A percentile compares a stretch with the other conserved stretches of the same genome.
phyloP scores from a whole-genome alignment of 2,329 filamentous ascomycete species.

The Dothideomycetes sp. region DNA sequence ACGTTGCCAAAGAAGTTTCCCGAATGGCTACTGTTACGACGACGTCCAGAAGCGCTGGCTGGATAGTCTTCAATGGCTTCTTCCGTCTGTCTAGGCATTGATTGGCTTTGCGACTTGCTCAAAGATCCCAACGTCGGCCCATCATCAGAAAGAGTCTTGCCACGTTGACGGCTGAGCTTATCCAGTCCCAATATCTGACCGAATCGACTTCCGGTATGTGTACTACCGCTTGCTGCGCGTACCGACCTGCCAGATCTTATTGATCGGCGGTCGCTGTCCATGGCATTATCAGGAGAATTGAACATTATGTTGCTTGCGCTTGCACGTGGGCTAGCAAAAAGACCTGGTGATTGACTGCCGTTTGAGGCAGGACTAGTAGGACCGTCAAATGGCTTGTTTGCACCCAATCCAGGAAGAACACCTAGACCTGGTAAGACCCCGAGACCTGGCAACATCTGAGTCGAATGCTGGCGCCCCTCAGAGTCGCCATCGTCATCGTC shows the following conservation, averaged over 20 bases:
- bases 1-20: conserved; percentile 38
- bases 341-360: conserved; percentile 35
- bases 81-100: conserved; percentile 53
- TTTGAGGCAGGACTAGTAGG: conserved; percentile 36
- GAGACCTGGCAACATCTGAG: conserved; percentile 24
- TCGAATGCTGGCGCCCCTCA: conserved; percentile 14
- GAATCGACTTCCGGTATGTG: conserved; percentile 41
- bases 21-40: conserved; percentile 46
- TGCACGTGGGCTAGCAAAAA: conserved; percentile 40
- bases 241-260: conserved; percentile 43
- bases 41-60: not conserved
- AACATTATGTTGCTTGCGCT: conserved; percentile 42
- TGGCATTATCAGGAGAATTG: conserved; percentile 30
- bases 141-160: conserved; percentile 52
- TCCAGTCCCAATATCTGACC: conserved; percentile 50
- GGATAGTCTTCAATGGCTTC: conserved; percentile 7
- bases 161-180: conserved; percentile 49
- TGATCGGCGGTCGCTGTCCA: conserved; percentile 38
- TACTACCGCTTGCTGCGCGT: conserved; percentile 31
- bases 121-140: conserved; percentile 60
- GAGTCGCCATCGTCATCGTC: conserved; percentile 22
- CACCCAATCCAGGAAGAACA: conserved; percentile 26
- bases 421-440: conserved; percentile 33
- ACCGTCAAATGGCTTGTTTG: conserved; percentile 17
- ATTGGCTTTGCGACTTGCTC: conserved; percentile 66